Evolutionary conservation across 129 eudicot species (phyloP).

Genomic region (Daucus carota): DH1_v3.0 NC_030381.2:28728001-28728500

Average conservation of each 20-base stretch:
- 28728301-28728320: slow-evolving; percentile 81
- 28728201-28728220: background rate
- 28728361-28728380: background rate
- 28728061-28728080: slow-evolving; percentile 98
- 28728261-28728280: slow-evolving; percentile 4
- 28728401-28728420: background rate
- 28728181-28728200: background rate
- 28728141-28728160: too few species aligned
- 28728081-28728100: slow-evolving; percentile 80
- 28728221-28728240: background rate
- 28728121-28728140: slow-evolving; percentile 81
- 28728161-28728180: background rate
- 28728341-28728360: slow-evolving; percentile 55
- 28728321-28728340: slow-evolving; percentile 70
- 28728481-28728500: slow-evolving; percentile 96
- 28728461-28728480: slow-evolving; percentile 86
- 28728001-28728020: background rate
- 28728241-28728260: background rate
- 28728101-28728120: slow-evolving; percentile 90
- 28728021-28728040: background rate
- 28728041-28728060: background rate
- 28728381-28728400: background rate
- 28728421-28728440: slow-evolving; percentile 10
- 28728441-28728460: slow-evolving; percentile 89
- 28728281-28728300: slow-evolving; percentile 72